phyloP scores from a whole-genome alignment of 164 flowering plant genomes.

The Magnolia sinica region DNA sequence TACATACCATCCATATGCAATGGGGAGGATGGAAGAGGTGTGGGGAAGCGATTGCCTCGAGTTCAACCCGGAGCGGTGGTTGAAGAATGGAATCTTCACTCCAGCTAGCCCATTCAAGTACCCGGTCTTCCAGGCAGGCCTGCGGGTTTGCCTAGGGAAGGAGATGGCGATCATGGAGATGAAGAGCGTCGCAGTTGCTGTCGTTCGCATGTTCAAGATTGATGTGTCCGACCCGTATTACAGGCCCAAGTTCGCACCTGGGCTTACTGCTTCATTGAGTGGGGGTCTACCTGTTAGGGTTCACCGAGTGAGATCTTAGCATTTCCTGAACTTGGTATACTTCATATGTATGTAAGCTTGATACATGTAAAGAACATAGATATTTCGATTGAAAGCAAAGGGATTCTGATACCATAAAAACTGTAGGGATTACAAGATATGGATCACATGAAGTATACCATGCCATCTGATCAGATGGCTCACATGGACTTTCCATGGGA shows the following conservation, averaged over 20 bases:
- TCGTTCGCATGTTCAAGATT: constrained; percentile 44
- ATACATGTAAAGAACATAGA: no score
- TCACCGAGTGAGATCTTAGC: background rate
- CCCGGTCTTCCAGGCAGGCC: constrained; percentile 75
- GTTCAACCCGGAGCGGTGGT: constrained; percentile 77
- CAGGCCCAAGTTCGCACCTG: constrained; percentile 46
- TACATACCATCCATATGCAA: constrained; percentile 73
- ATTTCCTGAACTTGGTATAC: no score
- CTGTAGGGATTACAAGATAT: no score
- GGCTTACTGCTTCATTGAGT: constrained; percentile 56
- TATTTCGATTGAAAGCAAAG: no score
- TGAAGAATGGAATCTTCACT: constrained; percentile 23
- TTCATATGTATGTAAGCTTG: no score
- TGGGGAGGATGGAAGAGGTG: constrained; percentile 69
- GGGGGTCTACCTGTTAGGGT: constrained; percentile 61
- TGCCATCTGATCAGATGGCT: no score
- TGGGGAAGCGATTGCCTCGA: constrained; percentile 72
- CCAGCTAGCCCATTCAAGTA: constrained; percentile 48
- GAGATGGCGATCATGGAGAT: constrained; percentile 59
- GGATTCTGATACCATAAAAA: no score
- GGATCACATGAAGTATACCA: no score
- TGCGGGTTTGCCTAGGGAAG: constrained; percentile 63
- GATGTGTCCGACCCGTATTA: constrained; percentile 15
- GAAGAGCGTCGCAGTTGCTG: constrained; percentile 45
- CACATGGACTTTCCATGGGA: no score